Conservation (phyloP, 2,329 filamentous ascomycete genomes). For the Pseudopyricularia cyperi region DNA sequence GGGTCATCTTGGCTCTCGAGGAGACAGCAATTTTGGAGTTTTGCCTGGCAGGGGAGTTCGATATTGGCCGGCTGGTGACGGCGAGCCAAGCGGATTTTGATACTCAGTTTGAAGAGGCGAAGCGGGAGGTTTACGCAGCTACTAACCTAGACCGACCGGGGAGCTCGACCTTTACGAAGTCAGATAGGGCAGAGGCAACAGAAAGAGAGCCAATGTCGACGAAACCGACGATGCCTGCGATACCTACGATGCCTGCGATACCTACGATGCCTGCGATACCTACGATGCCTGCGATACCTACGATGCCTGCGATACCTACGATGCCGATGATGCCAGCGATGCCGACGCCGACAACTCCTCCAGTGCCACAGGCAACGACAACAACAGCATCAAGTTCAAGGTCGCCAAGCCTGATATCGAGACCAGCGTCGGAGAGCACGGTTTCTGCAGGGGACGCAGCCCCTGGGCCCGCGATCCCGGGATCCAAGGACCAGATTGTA, state of each 20-base stretch:
- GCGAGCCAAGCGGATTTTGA: background rate
- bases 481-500: background rate
- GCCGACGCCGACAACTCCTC: background rate
- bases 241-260: no score
- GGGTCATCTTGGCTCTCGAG: background rate
- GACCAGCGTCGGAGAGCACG: background rate
- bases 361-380: background rate
- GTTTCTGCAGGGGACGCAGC: background rate
- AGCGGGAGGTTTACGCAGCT: background rate
- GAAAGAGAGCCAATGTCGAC: background rate
- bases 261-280: background rate
- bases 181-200: background rate
- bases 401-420: background rate
- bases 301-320: no score
- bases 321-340: background rate
- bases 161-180: background rate
- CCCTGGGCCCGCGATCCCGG: background rate
- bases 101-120: background rate
- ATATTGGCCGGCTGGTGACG: background rate
- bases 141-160: background rate
- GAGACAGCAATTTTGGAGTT: background rate
- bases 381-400: background rate
- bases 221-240: background rate
- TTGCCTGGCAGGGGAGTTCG: background rate
- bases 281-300: background rate